Conservation (phyloP, 768 basidiomycete genomes). For the Macrolepiota albuminosa region DNA sequence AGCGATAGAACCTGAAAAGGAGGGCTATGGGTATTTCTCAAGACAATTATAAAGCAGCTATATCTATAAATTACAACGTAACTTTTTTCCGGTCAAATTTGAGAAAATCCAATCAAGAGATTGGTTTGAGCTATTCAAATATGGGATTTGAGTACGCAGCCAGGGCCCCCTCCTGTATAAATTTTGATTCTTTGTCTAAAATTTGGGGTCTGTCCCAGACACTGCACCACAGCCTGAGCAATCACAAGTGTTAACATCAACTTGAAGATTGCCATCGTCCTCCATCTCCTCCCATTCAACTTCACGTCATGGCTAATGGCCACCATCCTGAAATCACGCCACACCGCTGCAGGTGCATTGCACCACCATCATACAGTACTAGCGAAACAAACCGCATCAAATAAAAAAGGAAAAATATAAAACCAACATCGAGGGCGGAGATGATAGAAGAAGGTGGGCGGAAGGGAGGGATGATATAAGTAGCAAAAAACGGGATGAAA, state of each 20-base stretch:
- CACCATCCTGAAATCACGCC: neutral
- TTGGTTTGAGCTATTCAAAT: no score
- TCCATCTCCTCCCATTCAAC: neutral
- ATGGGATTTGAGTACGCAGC: neutral
- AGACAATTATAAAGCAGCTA: no score
- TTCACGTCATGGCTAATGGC: neutral
- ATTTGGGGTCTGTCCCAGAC: no score
- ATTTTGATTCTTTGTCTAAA: no score
- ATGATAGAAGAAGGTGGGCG: neutral
- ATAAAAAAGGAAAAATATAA: conserved; percentile 12
- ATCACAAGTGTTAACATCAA: neutral
- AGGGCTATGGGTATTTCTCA: no score
- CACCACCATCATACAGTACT: conserved; percentile 18
- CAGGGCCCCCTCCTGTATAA: no score
- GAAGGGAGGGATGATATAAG: conserved; percentile 6
- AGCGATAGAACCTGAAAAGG: no score
- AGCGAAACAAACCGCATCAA: conserved; percentile 15
- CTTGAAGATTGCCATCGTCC: neutral
- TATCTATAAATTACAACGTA: no score
- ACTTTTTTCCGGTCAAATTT: no score
- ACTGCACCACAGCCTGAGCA: neutral
- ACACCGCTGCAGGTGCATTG: conserved; percentile 6
- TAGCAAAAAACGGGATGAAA: conserved; percentile 11
- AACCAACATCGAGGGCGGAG: conserved; percentile 8
- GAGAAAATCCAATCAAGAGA: no score